Evolutionary conservation across 805 yeast genomes (phyloP), one percentile per base, ranked within the genome.

Genomic region (Ogataea trehalophila): DNA sequence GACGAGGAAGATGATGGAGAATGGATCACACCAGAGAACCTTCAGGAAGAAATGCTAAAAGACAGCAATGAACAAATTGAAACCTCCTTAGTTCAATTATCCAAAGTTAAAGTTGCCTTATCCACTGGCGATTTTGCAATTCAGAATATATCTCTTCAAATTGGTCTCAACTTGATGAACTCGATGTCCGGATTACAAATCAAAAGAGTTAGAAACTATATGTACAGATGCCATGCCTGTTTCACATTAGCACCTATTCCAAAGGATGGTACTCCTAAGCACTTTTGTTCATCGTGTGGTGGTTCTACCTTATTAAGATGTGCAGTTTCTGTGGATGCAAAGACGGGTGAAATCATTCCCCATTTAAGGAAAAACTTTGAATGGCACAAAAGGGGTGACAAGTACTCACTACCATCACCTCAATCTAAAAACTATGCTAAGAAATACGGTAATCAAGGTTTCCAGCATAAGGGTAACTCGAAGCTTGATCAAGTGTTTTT

Each of bases 151-250:
- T 79, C 96, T 1, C 74, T 94, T 70, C 98, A 92, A 66, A 76
- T 94, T 57, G 97, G 97, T 5, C 67, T 94, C 48, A 85, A 87
- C 55, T 73, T 92, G 56, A 85, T 94, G 81, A 91, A 91, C 66
- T 74, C 87, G 22, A 76, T 80, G 70, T 80, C 91, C 1, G 99
- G 99, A 18, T 72, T 83, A 53, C 89, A 84, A 58, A 91, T 94
- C 67, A 85, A 80, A 55, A 80, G 87, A 63, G 85, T 94, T 33
- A 78, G 95, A 64, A 88, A 85, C 70, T 91, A 88, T 65, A 92
- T 92, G 97, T 77, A 87, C 61, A 76, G 99, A 68, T 94, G 99
- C 67, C 97, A 94, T 66, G 99, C 97, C 0, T 94, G 99, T 70
- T 94, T 94, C 79, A 73, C 78, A 49, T 73, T 94, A 63, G 71